These are phyloP conservation scores for Termitomyces sp. DNA, from an alignment of 768 basidiomycete genomes.

Conservation along the genomic window DNA sequence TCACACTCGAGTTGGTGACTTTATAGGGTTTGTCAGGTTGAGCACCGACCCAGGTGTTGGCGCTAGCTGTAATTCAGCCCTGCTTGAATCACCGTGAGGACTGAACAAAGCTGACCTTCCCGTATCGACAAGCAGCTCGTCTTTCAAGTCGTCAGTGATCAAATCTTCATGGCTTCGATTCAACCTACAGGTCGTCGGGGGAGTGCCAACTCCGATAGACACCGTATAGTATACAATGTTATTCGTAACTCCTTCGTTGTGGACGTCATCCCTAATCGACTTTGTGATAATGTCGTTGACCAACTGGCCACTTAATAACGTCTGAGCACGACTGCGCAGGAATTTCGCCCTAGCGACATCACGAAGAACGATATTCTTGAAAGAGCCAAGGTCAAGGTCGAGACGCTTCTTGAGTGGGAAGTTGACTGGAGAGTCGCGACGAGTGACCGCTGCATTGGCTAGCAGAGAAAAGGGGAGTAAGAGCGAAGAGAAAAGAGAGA, in stretches of 20 bases:
- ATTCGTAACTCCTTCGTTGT: conserved; percentile 31
- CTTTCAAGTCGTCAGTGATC: conserved; percentile 22
- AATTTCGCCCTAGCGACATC: conserved; percentile 45
- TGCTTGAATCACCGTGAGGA: not conserved
- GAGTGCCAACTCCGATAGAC: conserved; percentile 46
- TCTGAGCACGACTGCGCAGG: conserved; percentile 31
- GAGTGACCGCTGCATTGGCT: conserved; percentile 35
- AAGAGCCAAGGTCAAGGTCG: conserved; percentile 33
- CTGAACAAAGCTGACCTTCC: conserved; percentile 32
- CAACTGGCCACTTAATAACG: conserved; percentile 23
- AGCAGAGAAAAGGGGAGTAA: conserved; percentile 39
- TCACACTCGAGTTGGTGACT: conserved; percentile 40
- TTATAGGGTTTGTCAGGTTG: conserved; percentile 26
- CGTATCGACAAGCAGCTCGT: conserved; percentile 53
- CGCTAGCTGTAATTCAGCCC: conserved; percentile 26
- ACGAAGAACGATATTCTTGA: conserved; percentile 38
- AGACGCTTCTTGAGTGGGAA: conserved; percentile 48
- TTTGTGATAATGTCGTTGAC: not conserved
- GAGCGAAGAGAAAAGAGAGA: conserved; percentile 34
- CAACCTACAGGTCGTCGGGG: conserved; percentile 42
- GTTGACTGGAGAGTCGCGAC: conserved; percentile 30
- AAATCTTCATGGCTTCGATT: not conserved
- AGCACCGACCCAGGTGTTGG: conserved; percentile 70
- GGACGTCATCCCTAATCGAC: conserved; percentile 20
- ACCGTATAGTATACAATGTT: conserved; percentile 36